Percentiles rank a stretch among this genome's conserved stretches.
phyloP scores from a whole-genome alignment of 495 filamentous ascomycete species.

The Penicillium paradoxum region DNA sequence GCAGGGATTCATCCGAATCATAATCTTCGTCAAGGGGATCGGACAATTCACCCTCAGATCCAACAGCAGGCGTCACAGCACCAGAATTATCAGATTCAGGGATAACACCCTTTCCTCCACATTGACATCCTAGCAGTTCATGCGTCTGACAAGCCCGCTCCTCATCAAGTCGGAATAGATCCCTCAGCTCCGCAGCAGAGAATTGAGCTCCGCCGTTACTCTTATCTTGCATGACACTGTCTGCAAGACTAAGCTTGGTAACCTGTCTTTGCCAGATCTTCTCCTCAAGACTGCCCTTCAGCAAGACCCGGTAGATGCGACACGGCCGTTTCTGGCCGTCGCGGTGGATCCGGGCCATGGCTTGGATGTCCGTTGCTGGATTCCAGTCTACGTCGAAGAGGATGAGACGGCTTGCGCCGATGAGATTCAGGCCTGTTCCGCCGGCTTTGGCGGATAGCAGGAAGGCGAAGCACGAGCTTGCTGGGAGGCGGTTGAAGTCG shows the following conservation, averaged over 20 bases:
- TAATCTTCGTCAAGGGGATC: slow-evolving; percentile 30
- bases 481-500: slow-evolving; percentile 62
- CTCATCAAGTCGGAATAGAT: slow-evolving; percentile 67
- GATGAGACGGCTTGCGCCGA: slow-evolving; percentile 69
- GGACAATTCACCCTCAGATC: slow-evolving; percentile 23
- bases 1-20: slow-evolving; percentile 33
- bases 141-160: slow-evolving; percentile 57
- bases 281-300: slow-evolving; percentile 71
- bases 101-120: slow-evolving; percentile 52
- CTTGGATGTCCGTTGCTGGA: slow-evolving; percentile 72
- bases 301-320: slow-evolving; percentile 69
- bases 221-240: slow-evolving; percentile 61
- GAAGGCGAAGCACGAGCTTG: slow-evolving; percentile 62
- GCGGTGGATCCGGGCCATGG: slow-evolving; percentile 81
- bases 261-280: slow-evolving; percentile 83
- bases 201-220: slow-evolving; percentile 49
- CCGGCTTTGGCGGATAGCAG: slow-evolving; percentile 76
- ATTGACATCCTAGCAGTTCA: slow-evolving; percentile 63
- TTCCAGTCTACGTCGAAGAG: slow-evolving; percentile 86
- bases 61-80: slow-evolving; percentile 13
- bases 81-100: slow-evolving; percentile 4
- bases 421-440: slow-evolving; percentile 71
- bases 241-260: slow-evolving; percentile 67
- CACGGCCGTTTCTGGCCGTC: slow-evolving; percentile 70
- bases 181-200: slow-evolving; percentile 61